A percentile compares a stretch with the other conserved stretches of the same genome.
Conservation (phyloP, 257 asterid species). For the Ligustrum vulgare region DNA sequence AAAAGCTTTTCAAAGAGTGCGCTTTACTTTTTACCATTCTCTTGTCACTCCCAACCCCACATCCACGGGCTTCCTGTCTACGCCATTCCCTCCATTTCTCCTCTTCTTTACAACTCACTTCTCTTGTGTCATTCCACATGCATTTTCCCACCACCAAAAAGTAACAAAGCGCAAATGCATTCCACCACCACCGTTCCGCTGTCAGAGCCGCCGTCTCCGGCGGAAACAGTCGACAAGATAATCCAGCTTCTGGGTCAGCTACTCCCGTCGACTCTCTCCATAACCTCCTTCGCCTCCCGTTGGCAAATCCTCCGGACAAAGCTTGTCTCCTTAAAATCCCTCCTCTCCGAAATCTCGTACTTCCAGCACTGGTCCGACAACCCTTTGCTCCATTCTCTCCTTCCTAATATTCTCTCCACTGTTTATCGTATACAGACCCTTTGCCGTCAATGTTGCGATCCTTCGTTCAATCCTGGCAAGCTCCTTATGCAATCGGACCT, state of each 20-base stretch:
- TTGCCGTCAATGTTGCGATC: conserved; percentile 47
- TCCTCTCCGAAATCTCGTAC: conserved; percentile 55
- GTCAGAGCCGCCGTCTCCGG: conserved; percentile 35
- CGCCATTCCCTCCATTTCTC: conserved; percentile 8
- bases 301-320: conserved; percentile 76
- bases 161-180: conserved; percentile 19
- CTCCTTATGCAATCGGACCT: conserved; percentile 97
- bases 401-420: conserved; percentile 59
- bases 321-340: conserved; percentile 50
- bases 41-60: conserved; percentile 5
- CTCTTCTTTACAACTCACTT: background rate
- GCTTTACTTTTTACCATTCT: conserved; percentile 7
- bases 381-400: conserved; percentile 50
- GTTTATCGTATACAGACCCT: conserved; percentile 62
- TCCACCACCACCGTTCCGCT: conserved; percentile 44
- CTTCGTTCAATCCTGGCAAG: conserved; percentile 60
- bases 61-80: conserved; percentile 1
- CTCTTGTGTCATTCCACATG: background rate
- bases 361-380: conserved; percentile 83
- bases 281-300: conserved; percentile 55
- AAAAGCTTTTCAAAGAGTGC: background rate
- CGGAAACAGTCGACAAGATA: conserved; percentile 39
- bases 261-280: conserved; percentile 54
- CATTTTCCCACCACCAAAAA: background rate
- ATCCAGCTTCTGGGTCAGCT: conserved; percentile 43